These are phyloP conservation scores for Omphalea diandra DNA, from an alignment of 441 rosid genomes.

Conservation along the genomic window DNA sequence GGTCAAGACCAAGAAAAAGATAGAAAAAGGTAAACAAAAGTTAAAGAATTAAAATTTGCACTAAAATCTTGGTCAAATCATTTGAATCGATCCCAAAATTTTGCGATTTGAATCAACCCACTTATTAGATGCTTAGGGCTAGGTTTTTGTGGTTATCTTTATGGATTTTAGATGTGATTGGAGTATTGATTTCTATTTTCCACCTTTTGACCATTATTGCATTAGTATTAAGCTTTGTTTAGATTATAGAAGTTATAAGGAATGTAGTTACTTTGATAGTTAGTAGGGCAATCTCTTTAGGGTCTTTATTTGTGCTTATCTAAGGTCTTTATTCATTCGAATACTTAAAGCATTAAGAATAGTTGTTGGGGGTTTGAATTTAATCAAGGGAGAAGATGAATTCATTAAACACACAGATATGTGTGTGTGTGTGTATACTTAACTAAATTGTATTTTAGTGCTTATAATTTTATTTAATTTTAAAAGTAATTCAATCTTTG, in stretches of 20 bases:
- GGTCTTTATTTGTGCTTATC: too few species aligned
- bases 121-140: slow-evolving; percentile 71
- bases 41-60: slow-evolving; percentile 57
- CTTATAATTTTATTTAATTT: too few species aligned
- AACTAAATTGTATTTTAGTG: too few species aligned
- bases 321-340: slow-evolving; percentile 87
- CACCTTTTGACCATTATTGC: slow-evolving; percentile 57
- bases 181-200: slow-evolving; percentile 65
- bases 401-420: too few species aligned
- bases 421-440: too few species aligned
- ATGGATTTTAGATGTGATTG: slow-evolving; percentile 84
- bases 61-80: slow-evolving; percentile 55
- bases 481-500: too few species aligned
- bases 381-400: slow-evolving; percentile 95
- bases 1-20: too few species aligned
- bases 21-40: too few species aligned
- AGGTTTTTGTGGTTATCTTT: slow-evolving; percentile 96
- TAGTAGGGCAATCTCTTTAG: too few species aligned
- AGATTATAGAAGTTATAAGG: too few species aligned
- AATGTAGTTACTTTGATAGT: too few species aligned
- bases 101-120: slow-evolving; percentile 69
- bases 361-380: slow-evolving; percentile 75
- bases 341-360: slow-evolving; percentile 80
- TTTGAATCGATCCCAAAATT: slow-evolving; percentile 74
- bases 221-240: slow-evolving; percentile 57